Percentiles rank a stretch among this genome's conserved stretches.
phyloP scores from a whole-genome alignment of 306 rosid species.

The Cercis canadensis region DNA sequence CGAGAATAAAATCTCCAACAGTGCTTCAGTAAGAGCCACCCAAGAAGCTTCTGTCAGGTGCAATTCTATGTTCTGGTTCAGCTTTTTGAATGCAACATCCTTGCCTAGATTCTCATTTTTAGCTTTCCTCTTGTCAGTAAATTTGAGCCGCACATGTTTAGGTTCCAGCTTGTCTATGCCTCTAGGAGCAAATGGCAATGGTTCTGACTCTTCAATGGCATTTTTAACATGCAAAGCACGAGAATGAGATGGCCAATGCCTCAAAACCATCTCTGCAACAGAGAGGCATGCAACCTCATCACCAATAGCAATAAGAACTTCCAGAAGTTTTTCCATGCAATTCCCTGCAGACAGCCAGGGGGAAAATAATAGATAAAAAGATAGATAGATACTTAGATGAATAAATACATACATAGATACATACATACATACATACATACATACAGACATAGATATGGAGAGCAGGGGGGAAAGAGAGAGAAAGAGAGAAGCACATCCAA shows the following conservation, averaged over 20 bases:
- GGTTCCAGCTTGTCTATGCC: constrained; percentile 98
- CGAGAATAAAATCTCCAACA: constrained; percentile 66
- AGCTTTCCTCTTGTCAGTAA: constrained; percentile 83
- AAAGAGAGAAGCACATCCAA: constrained; percentile 27
- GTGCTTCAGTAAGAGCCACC: constrained; percentile 78
- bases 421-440: not conserved
- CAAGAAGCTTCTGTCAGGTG: constrained; percentile 79
- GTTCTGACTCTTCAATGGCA: constrained; percentile 81
- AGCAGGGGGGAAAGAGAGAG: constrained; percentile 13
- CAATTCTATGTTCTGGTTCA: constrained; percentile 73
- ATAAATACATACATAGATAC: not conserved
- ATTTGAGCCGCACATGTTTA: constrained; percentile 84
- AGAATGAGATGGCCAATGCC: constrained; percentile 98
- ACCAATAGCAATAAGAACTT: constrained; percentile 96
- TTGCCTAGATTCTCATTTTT: constrained; percentile 58
- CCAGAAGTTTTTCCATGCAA: constrained; percentile 99
- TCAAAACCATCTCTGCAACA: constrained; percentile 87
- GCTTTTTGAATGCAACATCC: constrained; percentile 65
- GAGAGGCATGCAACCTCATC: constrained; percentile 98
- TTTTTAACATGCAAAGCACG: constrained; percentile 87
- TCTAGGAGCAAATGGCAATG: constrained; percentile 85
- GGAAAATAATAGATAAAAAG: not conserved
- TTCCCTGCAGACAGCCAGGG: constrained; percentile 67
- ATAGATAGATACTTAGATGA: constrained; percentile 3
- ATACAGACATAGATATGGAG: not conserved